A percentile compares a stretch with the other conserved stretches of the same genome.
These are phyloP conservation scores for Leccinum boreale DNA, from an alignment of 768 basidiomycete species.

Conservation along the genomic window DNA sequence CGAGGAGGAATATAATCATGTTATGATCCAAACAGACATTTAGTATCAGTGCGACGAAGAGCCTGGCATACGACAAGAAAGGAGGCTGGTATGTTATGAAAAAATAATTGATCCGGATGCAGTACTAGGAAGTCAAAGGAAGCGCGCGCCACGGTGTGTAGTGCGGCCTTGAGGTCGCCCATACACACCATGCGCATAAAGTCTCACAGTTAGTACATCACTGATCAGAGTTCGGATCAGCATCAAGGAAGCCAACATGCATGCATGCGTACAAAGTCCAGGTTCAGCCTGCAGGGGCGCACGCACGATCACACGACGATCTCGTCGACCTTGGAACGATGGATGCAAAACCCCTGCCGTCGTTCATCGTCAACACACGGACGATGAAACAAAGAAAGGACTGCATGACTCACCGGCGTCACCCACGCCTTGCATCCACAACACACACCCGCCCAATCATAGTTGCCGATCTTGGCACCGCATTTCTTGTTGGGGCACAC, in stretches of 20 bases:
- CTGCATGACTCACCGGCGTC: constrained; percentile 54
- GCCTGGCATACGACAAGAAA: background rate
- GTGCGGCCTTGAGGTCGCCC: background rate
- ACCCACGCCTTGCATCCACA: constrained; percentile 95
- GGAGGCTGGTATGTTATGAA: background rate
- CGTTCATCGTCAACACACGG: background rate
- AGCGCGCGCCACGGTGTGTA: background rate
- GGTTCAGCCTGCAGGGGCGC: background rate
- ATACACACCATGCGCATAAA: background rate
- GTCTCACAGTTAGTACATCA: background rate
- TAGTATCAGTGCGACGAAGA: too few relatives aligned
- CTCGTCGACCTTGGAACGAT: constrained; percentile 67
- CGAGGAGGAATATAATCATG: background rate
- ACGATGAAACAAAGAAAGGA: background rate
- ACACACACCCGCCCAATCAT: constrained; percentile 93
- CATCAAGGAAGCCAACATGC: background rate
- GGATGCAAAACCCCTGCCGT: constrained; percentile 54
- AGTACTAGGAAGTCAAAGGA: background rate
- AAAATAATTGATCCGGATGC: background rate
- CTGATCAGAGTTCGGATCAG: background rate
- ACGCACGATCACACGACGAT: constrained; percentile 32
- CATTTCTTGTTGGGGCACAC: constrained; percentile 91
- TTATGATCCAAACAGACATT: too few relatives aligned
- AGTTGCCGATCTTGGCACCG: constrained; percentile 88
- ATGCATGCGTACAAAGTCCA: background rate